These are phyloP conservation scores for Secale cereale DNA, from an alignment of 176 grass and related monocot species.

Conservation along the genomic window DNA sequence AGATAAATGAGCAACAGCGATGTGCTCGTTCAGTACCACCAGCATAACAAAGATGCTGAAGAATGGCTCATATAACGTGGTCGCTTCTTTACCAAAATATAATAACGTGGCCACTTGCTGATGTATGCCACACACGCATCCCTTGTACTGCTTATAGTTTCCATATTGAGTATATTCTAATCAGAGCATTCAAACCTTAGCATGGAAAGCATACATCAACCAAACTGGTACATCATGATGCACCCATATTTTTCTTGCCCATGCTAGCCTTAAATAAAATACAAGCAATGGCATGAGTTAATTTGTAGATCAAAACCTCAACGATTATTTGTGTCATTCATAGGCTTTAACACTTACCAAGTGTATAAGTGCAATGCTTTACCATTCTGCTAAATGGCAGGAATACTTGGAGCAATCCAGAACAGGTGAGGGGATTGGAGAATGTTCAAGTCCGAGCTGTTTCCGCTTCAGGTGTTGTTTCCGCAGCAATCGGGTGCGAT, in stretches of 20 bases:
- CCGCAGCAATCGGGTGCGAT: conserved; percentile 66
- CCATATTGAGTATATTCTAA: background rate
- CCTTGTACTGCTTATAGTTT: background rate
- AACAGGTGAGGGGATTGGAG: conserved; percentile 72
- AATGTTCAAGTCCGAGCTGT: conserved; percentile 62
- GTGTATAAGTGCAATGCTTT: background rate
- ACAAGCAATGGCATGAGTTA: background rate
- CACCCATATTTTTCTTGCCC: background rate
- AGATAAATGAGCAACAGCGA: background rate
- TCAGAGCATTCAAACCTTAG: background rate
- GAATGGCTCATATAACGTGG: background rate
- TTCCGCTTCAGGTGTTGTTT: conserved; percentile 83
- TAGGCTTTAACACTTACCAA: background rate
- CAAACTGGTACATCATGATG: background rate
- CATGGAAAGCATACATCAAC: background rate
- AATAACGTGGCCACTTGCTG: background rate
- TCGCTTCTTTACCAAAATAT: background rate
- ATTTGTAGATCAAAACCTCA: background rate
- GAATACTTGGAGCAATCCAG: conserved; percentile 68
- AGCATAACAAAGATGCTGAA: background rate
- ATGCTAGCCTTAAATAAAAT: background rate
- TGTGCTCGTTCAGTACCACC: background rate
- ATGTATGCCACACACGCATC: background rate
- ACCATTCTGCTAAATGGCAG: conserved; percentile 36
- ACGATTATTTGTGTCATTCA: background rate